Evolutionary conservation across 192 early-diverging fungal species (phyloP), one percentile per base, ranked within the genome.

Genomic region (Entomortierella chlamydospora): DNA sequence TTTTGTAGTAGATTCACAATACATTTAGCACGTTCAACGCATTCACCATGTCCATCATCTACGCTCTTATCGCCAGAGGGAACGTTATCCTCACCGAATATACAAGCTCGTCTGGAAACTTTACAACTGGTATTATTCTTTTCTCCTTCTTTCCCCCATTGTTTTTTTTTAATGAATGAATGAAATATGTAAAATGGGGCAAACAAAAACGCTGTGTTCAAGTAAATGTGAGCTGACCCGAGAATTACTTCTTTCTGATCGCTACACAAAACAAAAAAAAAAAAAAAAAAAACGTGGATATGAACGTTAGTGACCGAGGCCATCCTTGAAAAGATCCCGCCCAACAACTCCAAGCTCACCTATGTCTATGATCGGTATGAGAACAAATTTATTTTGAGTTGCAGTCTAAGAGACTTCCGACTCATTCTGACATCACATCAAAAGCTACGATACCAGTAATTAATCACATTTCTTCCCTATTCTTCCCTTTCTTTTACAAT

Each of bases 301-400:
- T 11, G n/a, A 17, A 39, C 12, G 8, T 18, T 72, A 86, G 90
- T 95, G 37, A 94, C 93, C 23, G 91, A 95, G 67, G 92, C 91
- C 45, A 96, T 97, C 55, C 85, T 96, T 15, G 93, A 93, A 45
- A 94, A 95, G 73, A 94, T 97, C 41, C 94, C 95, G 13, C 91
- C 94, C 34, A 93, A 93, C 76, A 92, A 97, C 82, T 93, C 93
- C 29, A 95, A 96, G 81, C 85, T 97, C 49, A 95, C 96, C 8
- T 97, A 95, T 70, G 93, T 95, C n/a, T 96, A 96, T 78, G 96
- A 97, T 83, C 68, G 89, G 89, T 91, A 85, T 63, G 39, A 64
- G 18, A n/a, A n/a, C 25, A 10, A n/a, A n/a, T 57, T 12, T 13
- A 4, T 37, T 37, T 37, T 10, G 34, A n/a, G n/a, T n/a, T n/a